Evolutionary conservation across 2,329 filamentous ascomycete species (phyloP).

Genomic region (Colletotrichum sidae): DNA sequence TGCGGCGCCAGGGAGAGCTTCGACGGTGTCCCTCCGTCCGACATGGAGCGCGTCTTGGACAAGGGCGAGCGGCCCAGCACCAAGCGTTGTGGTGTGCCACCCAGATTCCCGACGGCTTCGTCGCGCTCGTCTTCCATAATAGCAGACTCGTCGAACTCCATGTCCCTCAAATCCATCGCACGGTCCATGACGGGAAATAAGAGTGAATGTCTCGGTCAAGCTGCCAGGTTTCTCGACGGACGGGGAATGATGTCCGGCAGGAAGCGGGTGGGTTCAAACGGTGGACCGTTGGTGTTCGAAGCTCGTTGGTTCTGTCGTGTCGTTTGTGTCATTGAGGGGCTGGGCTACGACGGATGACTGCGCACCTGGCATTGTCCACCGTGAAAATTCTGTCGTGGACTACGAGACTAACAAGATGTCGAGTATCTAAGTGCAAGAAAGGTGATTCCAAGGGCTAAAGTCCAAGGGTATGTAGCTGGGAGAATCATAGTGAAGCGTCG

Average conservation of each 20-base stretch:
- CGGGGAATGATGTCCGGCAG: constrained; percentile 12
- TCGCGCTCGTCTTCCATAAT: constrained; percentile 46
- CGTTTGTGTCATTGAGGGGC: constrained; percentile 4
- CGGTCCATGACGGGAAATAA: constrained; percentile 25
- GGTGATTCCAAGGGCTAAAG: not conserved
- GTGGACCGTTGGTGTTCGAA: constrained; percentile 26
- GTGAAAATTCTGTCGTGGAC: not conserved
- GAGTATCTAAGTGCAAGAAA: too few relatives aligned
- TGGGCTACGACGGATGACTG: not conserved
- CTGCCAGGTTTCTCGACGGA: constrained; percentile 10
- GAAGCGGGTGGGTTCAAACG: constrained; percentile 8
- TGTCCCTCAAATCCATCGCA: constrained; percentile 36
- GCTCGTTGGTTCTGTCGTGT: constrained; percentile 7
- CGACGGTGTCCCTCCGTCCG: constrained; percentile 70
- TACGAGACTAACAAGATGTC: too few relatives aligned
- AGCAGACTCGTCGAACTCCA: constrained; percentile 47
- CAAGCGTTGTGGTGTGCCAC: constrained; percentile 30
- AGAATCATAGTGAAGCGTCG: too few relatives aligned
- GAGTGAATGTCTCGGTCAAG: constrained; percentile 4
- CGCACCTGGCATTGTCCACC: constrained; percentile 18
- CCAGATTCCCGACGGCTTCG: constrained; percentile 17
- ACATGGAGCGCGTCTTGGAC: constrained; percentile 71
- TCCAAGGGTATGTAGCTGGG: not conserved
- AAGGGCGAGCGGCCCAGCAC: constrained; percentile 51
- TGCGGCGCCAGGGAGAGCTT: constrained; percentile 69